phyloP scores from a whole-genome alignment of 257 asterid genomes.

The Scutellaria galericulata region DNA sequence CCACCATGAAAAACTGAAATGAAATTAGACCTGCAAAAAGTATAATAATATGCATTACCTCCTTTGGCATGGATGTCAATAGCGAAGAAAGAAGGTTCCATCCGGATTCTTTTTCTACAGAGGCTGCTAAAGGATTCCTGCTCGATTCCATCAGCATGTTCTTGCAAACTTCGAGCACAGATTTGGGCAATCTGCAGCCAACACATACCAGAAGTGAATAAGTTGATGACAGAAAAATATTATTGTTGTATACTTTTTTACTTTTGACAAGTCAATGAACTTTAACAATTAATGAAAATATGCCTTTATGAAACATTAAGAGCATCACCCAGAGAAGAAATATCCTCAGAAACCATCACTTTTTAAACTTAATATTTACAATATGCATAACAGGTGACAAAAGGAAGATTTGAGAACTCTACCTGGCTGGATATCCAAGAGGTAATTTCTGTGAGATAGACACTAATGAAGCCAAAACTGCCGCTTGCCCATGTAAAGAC shows the following conservation, averaged over 20 bases:
- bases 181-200: constrained; percentile 74
- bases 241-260: background rate
- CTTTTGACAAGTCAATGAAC: constrained; percentile 26
- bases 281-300: background rate
- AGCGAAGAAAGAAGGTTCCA: constrained; percentile 95
- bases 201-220: constrained; percentile 29
- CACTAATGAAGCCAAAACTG: constrained; percentile 90
- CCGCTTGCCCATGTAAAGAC: constrained; percentile 88
- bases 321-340: constrained; percentile 25
- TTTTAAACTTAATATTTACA: constrained; percentile 16
- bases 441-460: constrained; percentile 87
- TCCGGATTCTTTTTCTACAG: constrained; percentile 93
- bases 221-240: constrained; percentile 18
- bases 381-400: constrained; percentile 7
- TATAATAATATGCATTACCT: constrained; percentile 50
- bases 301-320: constrained; percentile 21
- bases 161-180: constrained; percentile 89
- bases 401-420: constrained; percentile 36
- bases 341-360: background rate
- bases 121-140: constrained; percentile 74
- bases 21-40: constrained; percentile 23
- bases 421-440: constrained; percentile 98
- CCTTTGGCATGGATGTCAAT: constrained; percentile 81
- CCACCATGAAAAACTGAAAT: constrained; percentile 33
- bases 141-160: constrained; percentile 77